Evolutionary conservation across 2,329 filamentous ascomycete species (phyloP), one percentile per base, ranked within the genome.

Genomic region (Apiospora hydei): DNA sequence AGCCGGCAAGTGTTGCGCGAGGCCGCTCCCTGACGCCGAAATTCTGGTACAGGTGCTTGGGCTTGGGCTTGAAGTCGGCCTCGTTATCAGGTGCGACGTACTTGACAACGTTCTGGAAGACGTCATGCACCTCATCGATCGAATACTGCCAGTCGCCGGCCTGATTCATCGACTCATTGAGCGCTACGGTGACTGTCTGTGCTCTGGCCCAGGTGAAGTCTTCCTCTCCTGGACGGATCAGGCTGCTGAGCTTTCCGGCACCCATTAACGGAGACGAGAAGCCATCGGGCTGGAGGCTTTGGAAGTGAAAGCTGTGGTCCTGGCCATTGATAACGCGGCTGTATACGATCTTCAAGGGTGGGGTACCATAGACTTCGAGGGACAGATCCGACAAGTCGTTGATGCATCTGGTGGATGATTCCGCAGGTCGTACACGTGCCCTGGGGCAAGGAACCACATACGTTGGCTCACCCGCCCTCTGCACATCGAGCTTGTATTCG

Each of bases 401-500:
- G 70, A 92, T 90, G 81, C 96, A 99, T 78, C 93, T 93, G 75
- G 93, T 88, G 1, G 86, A 83, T 6, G 88, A 85, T 30, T 89
- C 87, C 8, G 90, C 86, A 1, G 88, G 87, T 74, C 90, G 90
- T 41, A 98, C 91, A 69, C 87, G 87, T 26, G 94, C 96, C 76
- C 90, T 91, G 1, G 96, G 96, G 80, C 96, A 99, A 41, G 90
- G 86, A 16, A 97, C 94, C 68, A 99, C 92, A 71, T 97, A 92
- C 0, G 95, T 93, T 77, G 96, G 94, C 68, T 91, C 91, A 70
- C 87, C 88, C 53, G 89, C 87, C 53, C 93, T 90, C 77, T 95
- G 94, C 14, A 98, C 94, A 80, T 98, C 95, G 44, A 99, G 89
- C 81, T 98, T 97, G 73, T 97, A 96, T 80, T 97, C 92, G 80